A percentile compares a stretch with the other conserved stretches of the same genome.
Evolutionary conservation across 371 early-diverging fungal genomes (phyloP).

Genomic region (Fennellomyces sp.): DNA sequence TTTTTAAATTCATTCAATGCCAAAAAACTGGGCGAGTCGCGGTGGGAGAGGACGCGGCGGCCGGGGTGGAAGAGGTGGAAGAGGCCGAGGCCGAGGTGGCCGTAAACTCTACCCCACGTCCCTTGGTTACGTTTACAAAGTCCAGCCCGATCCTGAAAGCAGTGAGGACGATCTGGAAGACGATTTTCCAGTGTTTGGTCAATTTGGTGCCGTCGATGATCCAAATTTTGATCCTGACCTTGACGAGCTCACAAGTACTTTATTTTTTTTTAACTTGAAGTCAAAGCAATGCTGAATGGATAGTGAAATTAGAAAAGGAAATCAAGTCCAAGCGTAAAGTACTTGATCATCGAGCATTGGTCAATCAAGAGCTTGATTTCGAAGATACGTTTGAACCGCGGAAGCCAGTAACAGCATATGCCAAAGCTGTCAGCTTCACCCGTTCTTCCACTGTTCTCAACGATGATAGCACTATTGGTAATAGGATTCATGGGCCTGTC

Average conservation of each 20-base stretch:
- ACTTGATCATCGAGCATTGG: conserved; percentile 4
- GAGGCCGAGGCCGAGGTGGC: conserved; percentile 15
- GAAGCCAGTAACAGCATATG: background rate
- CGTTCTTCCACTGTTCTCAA: background rate
- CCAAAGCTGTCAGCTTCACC: conserved; percentile 6
- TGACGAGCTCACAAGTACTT: background rate
- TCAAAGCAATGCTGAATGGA: too few species aligned
- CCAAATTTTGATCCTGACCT: conserved; percentile 6
- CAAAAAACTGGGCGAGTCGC: conserved; percentile 1
- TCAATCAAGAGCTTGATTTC: background rate
- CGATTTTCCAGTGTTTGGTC: conserved; percentile 21
- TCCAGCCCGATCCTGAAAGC: conserved; percentile 1
- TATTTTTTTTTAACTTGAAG: background rate
- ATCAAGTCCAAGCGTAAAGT: too few species aligned
- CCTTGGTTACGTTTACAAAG: conserved; percentile 12
- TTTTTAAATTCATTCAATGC: too few species aligned
- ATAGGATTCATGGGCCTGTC: background rate
- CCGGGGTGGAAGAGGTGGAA: conserved; percentile 9
- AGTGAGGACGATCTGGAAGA: conserved; percentile 11
- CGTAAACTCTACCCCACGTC: conserved; percentile 7
- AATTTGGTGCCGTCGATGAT: conserved; percentile 18
- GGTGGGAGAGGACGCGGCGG: conserved; percentile 11
- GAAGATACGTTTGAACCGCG: background rate
- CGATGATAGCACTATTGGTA: background rate
- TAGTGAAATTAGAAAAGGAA: too few species aligned